Evolutionary conservation across 2,329 filamentous ascomycete species (phyloP), one percentile per base, ranked within the genome.

Genomic region (Fusarium sp.): DNA sequence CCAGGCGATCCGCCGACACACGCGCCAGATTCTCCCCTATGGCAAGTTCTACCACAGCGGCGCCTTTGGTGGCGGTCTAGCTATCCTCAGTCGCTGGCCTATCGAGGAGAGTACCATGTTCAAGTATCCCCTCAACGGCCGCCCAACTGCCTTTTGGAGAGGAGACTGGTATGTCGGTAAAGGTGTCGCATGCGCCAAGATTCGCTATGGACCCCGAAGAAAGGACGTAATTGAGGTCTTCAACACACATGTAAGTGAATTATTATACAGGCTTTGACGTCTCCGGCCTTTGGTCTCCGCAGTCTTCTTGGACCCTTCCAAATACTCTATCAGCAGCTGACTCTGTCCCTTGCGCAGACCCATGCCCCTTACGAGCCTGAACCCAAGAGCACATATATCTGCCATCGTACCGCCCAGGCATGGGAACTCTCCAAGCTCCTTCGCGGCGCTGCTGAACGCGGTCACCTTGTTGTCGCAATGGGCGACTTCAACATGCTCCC

Each of bases 401-500:
- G 94, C 81, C 97, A 98, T 84, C 93, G 95, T 67, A 94, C 94
- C 20, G 93, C 96, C 5, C 96, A 99, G 85, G 93, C 95, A 59
- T 99, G 97, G 97, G 94, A 98, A 81, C 94, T 98, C 67, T 90
- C 95, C 63, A 98, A 97, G 82, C 88, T 98, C 52, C 93, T 98
- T 85, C 92, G 94, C 58, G 93, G 90, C 67, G 95, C 96, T 52
- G 89, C 92, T 2, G 93, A 95, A 76, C 88, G 93, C 16, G 95
- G 95, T 8, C 94, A 96, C 81, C 87, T 98, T 34, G 95, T 95
- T 61, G 86, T 98, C 50, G 95, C 92, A 7, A 86, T 98, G 64
- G 97, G 97, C 30, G 97, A 98, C 85, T 98, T 98, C 86, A 98
- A 98, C 84, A 97, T 98, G 93, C 87, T 95, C n/a, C 97, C 97